Evolutionary conservation across 2,329 filamentous ascomycete species (phyloP).

Genomic region (Mollisiaceae sp.): DNA sequence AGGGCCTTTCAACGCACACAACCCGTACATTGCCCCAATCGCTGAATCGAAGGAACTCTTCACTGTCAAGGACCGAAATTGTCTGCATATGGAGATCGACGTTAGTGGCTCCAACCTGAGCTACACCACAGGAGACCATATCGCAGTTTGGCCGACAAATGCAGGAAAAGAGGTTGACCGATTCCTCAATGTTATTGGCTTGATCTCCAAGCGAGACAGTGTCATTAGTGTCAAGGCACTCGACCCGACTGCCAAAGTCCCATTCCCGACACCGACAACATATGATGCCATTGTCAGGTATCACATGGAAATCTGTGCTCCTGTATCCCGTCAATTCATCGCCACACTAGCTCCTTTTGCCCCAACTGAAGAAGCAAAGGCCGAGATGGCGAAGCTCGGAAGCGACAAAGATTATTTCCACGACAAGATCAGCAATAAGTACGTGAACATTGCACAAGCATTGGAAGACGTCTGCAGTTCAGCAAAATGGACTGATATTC

Average conservation of each 20-base stretch:
- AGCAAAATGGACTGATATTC: constrained; percentile 80
- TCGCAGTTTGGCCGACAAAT: constrained; percentile 97
- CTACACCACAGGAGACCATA: constrained; percentile 97
- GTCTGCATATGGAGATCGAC: constrained; percentile 94
- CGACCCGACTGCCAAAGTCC: constrained; percentile 94
- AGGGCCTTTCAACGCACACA: constrained; percentile 94
- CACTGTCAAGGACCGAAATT: constrained; percentile 87
- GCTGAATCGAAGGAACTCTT: constrained; percentile 91
- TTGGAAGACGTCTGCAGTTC: constrained; percentile 75
- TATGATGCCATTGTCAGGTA: constrained; percentile 93
- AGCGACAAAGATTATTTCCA: constrained; percentile 96
- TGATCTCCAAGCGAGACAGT: constrained; percentile 75
- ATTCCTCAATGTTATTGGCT: constrained; percentile 79
- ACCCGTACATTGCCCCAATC: constrained; percentile 95
- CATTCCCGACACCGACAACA: constrained; percentile 95
- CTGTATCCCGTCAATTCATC: constrained; percentile 94
- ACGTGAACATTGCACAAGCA: constrained; percentile 88
- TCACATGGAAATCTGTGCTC: constrained; percentile 95
- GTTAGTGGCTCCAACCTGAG: constrained; percentile 86
- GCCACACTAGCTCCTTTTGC: constrained; percentile 87
- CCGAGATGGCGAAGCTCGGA: constrained; percentile 87
- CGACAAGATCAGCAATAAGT: constrained; percentile 78
- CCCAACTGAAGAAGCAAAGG: constrained; percentile 81
- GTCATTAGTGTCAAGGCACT: constrained; percentile 90
- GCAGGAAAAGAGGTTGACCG: constrained; percentile 89